Evolutionary conservation across 2,329 filamentous ascomycete genomes (phyloP), one percentile per base, ranked within the genome.

Genomic region (Aspergillus aculeatus): DNA sequence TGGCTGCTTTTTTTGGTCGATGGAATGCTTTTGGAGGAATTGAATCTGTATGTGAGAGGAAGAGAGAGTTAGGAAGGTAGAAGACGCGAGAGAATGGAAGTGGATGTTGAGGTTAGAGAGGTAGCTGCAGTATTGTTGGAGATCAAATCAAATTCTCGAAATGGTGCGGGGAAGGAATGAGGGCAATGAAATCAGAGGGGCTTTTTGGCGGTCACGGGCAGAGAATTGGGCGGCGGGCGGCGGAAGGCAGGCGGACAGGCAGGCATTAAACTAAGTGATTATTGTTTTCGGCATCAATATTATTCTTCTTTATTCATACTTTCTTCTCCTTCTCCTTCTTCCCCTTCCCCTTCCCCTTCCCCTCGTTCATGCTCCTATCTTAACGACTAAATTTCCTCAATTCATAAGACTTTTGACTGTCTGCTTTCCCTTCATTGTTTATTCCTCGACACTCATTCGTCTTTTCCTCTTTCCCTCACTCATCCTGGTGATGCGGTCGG

Each of bases 121-220:
- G 23, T 23, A 10, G 26, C 26, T 29, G 26, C 7, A 29, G 26
- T 9, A 29, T 29, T 3, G 7, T 29, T 9, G 26, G 26, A 29
- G 26, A 7, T 29, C 26, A 29, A 29, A 29, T 9, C 26, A 29
- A 29, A 2, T 29, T 29, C 26, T 29, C 7, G 26, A 29, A 29
- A 29, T 49, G 59, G 52, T 47, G 50, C 48, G 55, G 31, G 47
- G 41, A 48, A 31, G 57, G 54, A 56, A 41, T 64, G 29, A 47
- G 49, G 49, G 44, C 49, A 57, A 50, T 55, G 32, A 58, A 63
- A 58, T 65, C 68, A 35, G 32, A 35, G 67, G 64, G 68, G 66
- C 54, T n/a, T n/a, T 69, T 65, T 35, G 63, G 63, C 64, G 64
- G 67, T 69, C 68, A 70, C 68, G 67, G 66, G 66, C 35, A 12